Base-by-base conservation (phyloP, 768 basidiomycete genomes). In the Cystofilobasidium macerans region DNA sequence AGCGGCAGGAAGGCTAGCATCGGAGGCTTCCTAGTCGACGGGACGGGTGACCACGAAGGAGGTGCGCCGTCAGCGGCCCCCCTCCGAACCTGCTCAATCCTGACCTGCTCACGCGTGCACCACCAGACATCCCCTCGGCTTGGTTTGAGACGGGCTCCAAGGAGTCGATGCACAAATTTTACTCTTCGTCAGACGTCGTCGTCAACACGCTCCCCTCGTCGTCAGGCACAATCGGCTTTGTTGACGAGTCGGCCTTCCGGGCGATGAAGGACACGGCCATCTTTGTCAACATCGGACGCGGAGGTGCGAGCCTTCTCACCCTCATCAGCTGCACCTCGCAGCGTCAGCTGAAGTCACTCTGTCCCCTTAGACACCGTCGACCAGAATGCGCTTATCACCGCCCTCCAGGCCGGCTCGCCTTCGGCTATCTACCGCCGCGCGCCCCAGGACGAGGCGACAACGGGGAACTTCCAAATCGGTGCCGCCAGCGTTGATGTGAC, bases 41-140 rank as follows among this genome's bases (percentile, higher is more conserved):
- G 62, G 0, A 71, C 70, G 1, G 70, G 70, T 13, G 70, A 71
- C 54, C 68, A 60, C 32, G 65, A 71, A 1, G 70, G 70, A 30
- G 61, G 66, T 68, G 32, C 24, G 66, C 35, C 12, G 28, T 40
- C 38, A 16, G 38, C 38, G 9, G 38, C 38, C 8, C 16, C 9
- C 38, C 16, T 40, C 9, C n/a, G n/a, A 11, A 18, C n/a, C 24
- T 14, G 35, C 48, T 53, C 28, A 32, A 53, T 57, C 30, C 8
- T 8, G 38, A 40, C 9, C 38, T 8, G 38, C 42, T 3, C 22
- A 4, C 42, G 42, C 42, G 14, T 13, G 22, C 42, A 11, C 7
- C 42, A 32, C 16, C 61, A 68, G 62, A 69, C 22, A 64, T 71
- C 53, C 70, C 70, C 1, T 56, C 57, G 9, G 45, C 33, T 32